These are phyloP conservation scores for Agroathelia rolfsii DNA, from an alignment of 1,284 basidiomycete genomes.

Conservation along the genomic window DNA sequence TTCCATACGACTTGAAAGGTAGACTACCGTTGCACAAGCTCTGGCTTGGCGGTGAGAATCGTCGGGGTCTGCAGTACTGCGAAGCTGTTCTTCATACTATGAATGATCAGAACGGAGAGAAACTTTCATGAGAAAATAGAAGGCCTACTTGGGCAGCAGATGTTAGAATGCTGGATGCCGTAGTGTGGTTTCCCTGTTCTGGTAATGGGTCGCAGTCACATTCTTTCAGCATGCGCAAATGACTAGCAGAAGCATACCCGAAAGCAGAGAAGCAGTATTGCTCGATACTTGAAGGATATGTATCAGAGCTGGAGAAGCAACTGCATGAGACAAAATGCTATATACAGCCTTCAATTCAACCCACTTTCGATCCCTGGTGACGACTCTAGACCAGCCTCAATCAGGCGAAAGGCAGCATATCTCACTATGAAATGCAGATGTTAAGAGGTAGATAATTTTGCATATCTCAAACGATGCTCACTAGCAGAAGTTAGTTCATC, in stretches of 20 bases:
- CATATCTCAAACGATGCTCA: conserved; percentile 36
- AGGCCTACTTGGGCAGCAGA: conserved; percentile 78
- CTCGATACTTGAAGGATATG: conserved; percentile 71
- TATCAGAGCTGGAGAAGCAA: conserved; percentile 44
- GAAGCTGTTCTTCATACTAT: conserved; percentile 68
- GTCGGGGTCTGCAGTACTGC: conserved; percentile 45
- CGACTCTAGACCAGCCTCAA: conserved; percentile 66
- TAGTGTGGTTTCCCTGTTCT: conserved; percentile 56
- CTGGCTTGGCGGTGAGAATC: conserved; percentile 44
- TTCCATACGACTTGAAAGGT: conserved; percentile 75
- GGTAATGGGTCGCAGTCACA: conserved; percentile 17
- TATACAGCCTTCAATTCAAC: conserved; percentile 17
- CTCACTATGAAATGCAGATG: conserved; percentile 52
- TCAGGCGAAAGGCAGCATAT: conserved; percentile 66
- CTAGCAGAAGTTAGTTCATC: conserved; percentile 47
- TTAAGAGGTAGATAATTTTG: conserved; percentile 13
- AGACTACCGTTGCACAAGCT: conserved; percentile 56
- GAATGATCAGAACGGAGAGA: conserved; percentile 13
- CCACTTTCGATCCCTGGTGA: conserved; percentile 61
- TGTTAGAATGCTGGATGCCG: conserved; percentile 54
- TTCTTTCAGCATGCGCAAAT: conserved; percentile 11
- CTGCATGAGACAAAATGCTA: conserved; percentile 14
- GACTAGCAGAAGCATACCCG: conserved; percentile 37
- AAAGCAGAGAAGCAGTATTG: conserved; percentile 62
- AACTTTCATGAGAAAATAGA: conserved; percentile 5